These are phyloP conservation scores for Trichomonascaceae sp. DNA, from an alignment of 1,139 yeast genomes.

Conservation along the genomic window DNA sequence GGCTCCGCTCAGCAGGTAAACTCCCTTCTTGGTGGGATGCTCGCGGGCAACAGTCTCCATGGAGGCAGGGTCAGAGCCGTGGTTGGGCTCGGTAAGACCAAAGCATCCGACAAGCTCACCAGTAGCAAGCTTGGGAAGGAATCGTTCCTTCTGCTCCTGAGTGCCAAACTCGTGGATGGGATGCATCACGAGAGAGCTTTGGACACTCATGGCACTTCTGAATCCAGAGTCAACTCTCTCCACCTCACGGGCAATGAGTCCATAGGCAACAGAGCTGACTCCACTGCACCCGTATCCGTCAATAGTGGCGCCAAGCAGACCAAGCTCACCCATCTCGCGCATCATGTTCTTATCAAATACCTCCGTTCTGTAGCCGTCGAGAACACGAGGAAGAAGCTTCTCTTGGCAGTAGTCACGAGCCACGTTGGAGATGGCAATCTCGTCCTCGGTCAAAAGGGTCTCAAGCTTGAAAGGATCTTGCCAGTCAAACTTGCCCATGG, in stretches of 20 bases:
- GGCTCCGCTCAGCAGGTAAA: conserved; percentile 29
- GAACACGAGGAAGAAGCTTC: conserved; percentile 27
- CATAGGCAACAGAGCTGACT: conserved; percentile 30
- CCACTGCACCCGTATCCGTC: conserved; percentile 35
- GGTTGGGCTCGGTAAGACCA: conserved; percentile 35
- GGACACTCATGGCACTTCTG: conserved; percentile 34
- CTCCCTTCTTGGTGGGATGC: conserved; percentile 32
- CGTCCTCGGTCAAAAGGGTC: conserved; percentile 29
- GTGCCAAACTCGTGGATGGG: conserved; percentile 32
- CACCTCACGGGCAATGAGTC: conserved; percentile 32
- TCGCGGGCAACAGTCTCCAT: conserved; percentile 32
- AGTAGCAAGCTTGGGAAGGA: conserved; percentile 28
- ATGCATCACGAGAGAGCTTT: conserved; percentile 34
- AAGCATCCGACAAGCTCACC: conserved; percentile 34
- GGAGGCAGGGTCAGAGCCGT: conserved; percentile 34
- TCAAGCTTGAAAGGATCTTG: conserved; percentile 27
- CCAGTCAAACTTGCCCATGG: conserved; percentile 23
- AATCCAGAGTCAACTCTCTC: conserved; percentile 34
- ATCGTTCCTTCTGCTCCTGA: conserved; percentile 30
- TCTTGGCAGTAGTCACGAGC: conserved; percentile 31
- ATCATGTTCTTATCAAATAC: conserved; percentile 25
- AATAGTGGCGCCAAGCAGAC: conserved; percentile 31
- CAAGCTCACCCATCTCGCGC: conserved; percentile 32
- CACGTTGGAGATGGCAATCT: conserved; percentile 27
- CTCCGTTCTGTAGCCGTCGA: conserved; percentile 31